Conservation (phyloP, 345 rosid genomes). For the Carallia pectinifolia region DNA sequence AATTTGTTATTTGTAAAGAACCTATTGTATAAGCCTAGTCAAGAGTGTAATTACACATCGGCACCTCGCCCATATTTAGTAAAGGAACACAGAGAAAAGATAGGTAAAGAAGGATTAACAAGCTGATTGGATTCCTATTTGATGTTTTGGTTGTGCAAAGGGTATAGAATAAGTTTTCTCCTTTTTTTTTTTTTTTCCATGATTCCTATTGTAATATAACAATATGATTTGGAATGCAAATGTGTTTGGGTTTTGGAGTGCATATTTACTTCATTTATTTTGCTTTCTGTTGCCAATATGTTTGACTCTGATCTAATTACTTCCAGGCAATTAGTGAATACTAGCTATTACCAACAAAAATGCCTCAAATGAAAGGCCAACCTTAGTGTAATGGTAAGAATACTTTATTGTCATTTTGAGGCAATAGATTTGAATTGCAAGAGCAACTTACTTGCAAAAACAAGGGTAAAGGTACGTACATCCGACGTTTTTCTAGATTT, state of each 20-base stretch:
- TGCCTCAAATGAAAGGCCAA: too few relatives aligned
- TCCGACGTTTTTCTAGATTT: too few relatives aligned
- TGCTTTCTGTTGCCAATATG: neutral
- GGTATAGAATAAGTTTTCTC: slow-evolving; percentile 50
- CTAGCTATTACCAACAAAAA: too few relatives aligned
- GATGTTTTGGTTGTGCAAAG: slow-evolving; percentile 44
- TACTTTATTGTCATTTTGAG: too few relatives aligned
- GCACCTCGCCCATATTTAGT: slow-evolving; percentile 55
- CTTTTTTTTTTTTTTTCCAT: slow-evolving; percentile 19
- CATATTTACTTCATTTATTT: slow-evolving; percentile 14
- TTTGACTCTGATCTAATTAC: neutral
- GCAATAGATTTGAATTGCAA: too few relatives aligned
- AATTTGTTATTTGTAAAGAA: slow-evolving; percentile 62
- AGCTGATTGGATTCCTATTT: slow-evolving; percentile 39
- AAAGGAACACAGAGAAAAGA: slow-evolving; percentile 14
- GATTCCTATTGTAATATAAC: slow-evolving; percentile 54
- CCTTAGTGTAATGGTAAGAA: too few relatives aligned
- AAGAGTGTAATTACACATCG: slow-evolving; percentile 60
- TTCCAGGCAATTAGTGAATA: too few relatives aligned
- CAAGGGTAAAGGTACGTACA: too few relatives aligned
- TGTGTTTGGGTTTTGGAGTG: slow-evolving; percentile 54
- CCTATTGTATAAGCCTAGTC: slow-evolving; percentile 34
- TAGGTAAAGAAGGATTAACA: slow-evolving; percentile 49
- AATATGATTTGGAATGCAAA: slow-evolving; percentile 42
- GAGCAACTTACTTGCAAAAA: too few relatives aligned